Percentiles rank a stretch among this genome's conserved stretches.
Evolutionary conservation across 2,329 filamentous ascomycete species (phyloP).

Genomic region (Fusarium sp.): DNA sequence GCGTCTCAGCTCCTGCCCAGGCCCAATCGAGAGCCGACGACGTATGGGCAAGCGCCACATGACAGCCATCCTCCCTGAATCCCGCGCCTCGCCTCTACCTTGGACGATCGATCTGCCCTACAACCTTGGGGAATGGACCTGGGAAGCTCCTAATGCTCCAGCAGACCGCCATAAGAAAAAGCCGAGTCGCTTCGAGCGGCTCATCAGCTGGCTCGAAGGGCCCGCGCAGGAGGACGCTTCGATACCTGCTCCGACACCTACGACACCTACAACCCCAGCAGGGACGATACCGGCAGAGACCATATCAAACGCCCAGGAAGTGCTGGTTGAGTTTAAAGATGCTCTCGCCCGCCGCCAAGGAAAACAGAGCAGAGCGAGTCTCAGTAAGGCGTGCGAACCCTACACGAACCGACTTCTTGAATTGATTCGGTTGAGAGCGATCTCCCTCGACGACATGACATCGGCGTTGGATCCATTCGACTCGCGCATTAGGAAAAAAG

Average conservation of each 20-base stretch:
- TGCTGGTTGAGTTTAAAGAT: constrained; percentile 3
- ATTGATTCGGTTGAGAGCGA: constrained; percentile 15
- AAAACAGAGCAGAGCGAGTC: not conserved
- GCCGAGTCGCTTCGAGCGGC: constrained; percentile 40
- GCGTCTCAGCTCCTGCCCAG: constrained; percentile 58
- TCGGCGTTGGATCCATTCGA: constrained; percentile 36
- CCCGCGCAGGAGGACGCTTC: constrained; percentile 1
- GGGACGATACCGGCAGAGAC: not conserved
- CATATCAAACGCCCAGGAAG: not conserved
- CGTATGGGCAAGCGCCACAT: constrained; percentile 66
- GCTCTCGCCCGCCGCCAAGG: not conserved
- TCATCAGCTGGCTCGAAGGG: constrained; percentile 45
- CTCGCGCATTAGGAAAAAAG: constrained; percentile 2
- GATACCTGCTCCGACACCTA: not conserved
- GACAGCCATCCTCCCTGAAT: constrained; percentile 60
- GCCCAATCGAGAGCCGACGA: constrained; percentile 66
- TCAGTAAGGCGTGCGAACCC: constrained; percentile 16
- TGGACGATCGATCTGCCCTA: constrained; percentile 61
- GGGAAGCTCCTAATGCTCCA: constrained; percentile 60
- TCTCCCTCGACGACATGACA: constrained; percentile 30
- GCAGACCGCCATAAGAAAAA: constrained; percentile 43
- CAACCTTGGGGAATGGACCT: constrained; percentile 62
- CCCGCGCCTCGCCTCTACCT: constrained; percentile 51
- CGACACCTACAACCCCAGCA: not conserved
- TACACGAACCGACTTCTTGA: constrained; percentile 16